Base-by-base conservation (phyloP, 805 yeast species). In the Metschnikowia proteae region DNA sequence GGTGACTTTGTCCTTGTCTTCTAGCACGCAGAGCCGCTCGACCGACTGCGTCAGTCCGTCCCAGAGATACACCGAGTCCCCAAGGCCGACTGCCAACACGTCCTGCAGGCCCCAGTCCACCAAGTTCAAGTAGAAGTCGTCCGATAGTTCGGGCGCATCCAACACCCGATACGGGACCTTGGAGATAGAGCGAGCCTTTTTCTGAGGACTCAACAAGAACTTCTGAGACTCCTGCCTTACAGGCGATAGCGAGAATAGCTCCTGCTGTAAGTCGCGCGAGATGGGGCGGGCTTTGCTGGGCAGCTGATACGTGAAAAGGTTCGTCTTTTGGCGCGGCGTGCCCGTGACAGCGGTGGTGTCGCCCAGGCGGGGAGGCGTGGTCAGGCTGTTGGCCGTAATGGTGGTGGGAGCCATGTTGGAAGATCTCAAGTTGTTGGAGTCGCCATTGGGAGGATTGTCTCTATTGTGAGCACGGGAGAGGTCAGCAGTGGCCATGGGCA, bases 31-130 rank as follows among this genome's bases (percentile, higher is more conserved):
- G 33, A 94, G 74, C 56, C 90, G 78, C 51, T 82, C 82, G 1
- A 92, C 97, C 2, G 84, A 79, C 17, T 96, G 96, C 0, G 89
- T 81, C 7, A 82, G 73, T 0, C 96, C 96, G 63, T 90, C 90
- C 88, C 98, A 91, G 10, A 92, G 69, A 62, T 94, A 94, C 1
- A 91, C 97, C 41, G 87, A 78, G 43, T 88, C 82, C 0, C 94
- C 95, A 38, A 94, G 72, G 0, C 97, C 98, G 5, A 94, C 98
- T 1, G 92, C 96, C 36, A 94, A 70, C 31, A 87, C 71, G 65
- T 92, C 96, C 49, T 84, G 88, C 26, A 88, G 80, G 0, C 97
- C 96, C 99, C 99, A 92, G 63, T 94, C 98, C 1, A 94, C 86
- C 48, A 94, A 74, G 59, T 94, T 94, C 44, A 90, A 75, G 63